phyloP scores from a whole-genome alignment of 495 filamentous ascomycete species.

The Neurospora africana region DNA sequence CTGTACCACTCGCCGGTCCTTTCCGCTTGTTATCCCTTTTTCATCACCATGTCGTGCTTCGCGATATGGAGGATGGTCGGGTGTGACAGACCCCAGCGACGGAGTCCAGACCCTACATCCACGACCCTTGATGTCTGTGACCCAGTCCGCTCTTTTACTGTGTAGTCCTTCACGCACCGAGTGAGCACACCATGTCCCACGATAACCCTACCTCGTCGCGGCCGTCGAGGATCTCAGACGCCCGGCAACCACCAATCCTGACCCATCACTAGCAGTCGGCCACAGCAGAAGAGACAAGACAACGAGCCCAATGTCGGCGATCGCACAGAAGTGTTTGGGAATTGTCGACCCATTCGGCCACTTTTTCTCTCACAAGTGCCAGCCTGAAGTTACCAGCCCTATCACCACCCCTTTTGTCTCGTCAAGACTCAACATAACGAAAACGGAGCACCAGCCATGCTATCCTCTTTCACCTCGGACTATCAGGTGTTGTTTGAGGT shows the following conservation, averaged over 20 bases:
- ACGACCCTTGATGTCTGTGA: neutral
- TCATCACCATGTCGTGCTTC: neutral
- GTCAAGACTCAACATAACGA: neutral
- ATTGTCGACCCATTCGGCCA: neutral
- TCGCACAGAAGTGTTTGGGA: neutral
- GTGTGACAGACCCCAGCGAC: neutral
- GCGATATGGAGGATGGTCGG: neutral
- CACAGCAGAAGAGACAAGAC: neutral
- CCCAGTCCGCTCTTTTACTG: neutral
- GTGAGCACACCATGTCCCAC: neutral
- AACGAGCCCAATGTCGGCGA: neutral
- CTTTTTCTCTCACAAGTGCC: neutral
- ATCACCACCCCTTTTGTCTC: neutral
- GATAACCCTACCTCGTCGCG: neutral
- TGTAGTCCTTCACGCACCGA: neutral
- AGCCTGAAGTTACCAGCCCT: neutral
- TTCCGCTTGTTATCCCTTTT: neutral
- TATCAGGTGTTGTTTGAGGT: neutral
- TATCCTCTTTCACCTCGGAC: neutral
- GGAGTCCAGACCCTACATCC: neutral
- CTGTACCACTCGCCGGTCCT: neutral
- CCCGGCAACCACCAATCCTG: neutral
- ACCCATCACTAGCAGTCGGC: neutral
- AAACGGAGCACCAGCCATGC: neutral
- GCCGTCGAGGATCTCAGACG: neutral